Evolutionary conservation across 2,329 filamentous ascomycete genomes (phyloP).

Genomic region (Boeremia lycopersici): DNA sequence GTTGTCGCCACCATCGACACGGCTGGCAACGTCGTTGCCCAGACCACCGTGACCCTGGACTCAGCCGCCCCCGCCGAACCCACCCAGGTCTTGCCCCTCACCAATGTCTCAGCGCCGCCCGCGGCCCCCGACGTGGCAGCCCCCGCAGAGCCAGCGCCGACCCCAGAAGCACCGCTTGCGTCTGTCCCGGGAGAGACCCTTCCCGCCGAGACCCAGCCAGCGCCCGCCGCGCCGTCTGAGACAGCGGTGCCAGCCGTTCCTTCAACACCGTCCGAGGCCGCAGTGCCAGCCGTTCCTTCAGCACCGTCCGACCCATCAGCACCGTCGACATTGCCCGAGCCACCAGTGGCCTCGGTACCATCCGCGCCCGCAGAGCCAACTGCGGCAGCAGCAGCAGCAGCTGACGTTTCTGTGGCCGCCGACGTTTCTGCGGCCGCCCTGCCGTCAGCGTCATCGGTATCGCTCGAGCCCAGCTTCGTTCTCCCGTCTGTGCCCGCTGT

Average conservation of each 20-base stretch:
- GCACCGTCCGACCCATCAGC: neutral
- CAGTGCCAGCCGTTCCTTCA: neutral
- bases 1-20: conserved; percentile 39
- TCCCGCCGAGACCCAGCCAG: neutral
- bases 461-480: conserved; percentile 16
- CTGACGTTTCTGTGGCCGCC: too few relatives aligned
- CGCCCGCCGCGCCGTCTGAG: too few relatives aligned
- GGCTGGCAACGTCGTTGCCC: conserved; percentile 34
- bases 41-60: conserved; percentile 32
- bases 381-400: too few relatives aligned
- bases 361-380: too few relatives aligned
- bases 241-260: neutral
- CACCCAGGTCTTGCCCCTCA: neutral
- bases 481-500: conserved; percentile 27
- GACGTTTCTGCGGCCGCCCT: neutral
- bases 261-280: neutral
- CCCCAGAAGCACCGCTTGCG: conserved; percentile 2
- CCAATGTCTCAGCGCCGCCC: conserved; percentile 1
- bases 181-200: conserved; percentile 1
- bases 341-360: neutral
- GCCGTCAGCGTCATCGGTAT: conserved; percentile 12
- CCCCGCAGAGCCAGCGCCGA: conserved; percentile 11
- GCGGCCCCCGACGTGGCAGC: neutral
- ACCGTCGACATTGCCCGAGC: neutral
- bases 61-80: conserved; percentile 6